Conservation (phyloP, 2,329 filamentous ascomycete species). For the Fusarium sarcochroum region DNA sequence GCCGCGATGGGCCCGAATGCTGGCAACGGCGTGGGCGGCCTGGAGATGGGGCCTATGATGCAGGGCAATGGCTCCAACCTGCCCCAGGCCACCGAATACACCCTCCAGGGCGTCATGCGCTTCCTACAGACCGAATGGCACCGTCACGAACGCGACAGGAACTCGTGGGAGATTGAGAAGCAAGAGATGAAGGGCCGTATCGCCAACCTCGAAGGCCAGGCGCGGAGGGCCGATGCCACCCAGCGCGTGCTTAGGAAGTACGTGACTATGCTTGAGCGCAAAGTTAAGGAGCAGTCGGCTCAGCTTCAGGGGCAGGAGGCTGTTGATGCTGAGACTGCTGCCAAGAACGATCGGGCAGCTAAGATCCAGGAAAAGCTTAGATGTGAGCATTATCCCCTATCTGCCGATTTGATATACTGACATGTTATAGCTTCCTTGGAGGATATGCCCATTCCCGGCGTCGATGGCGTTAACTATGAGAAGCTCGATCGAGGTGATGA, state of each 20-base stretch:
- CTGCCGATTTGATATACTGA: constrained; percentile 25
- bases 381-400: constrained; percentile 57
- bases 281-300: constrained; percentile 84
- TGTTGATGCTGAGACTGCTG: constrained; percentile 58
- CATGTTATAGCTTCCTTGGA: constrained; percentile 58
- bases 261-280: constrained; percentile 88
- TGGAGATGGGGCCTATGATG: constrained; percentile 62
- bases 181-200: constrained; percentile 99
- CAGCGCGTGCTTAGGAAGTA: constrained; percentile 93
- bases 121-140: constrained; percentile 99
- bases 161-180: constrained; percentile 98
- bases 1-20: constrained; percentile 60
- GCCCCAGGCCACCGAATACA: constrained; percentile 73
- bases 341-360: constrained; percentile 66
- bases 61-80: constrained; percentile 63
- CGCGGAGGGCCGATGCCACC: constrained; percentile 86
- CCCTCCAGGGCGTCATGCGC: constrained; percentile 89
- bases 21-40: constrained; percentile 62
- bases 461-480: constrained; percentile 63
- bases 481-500: constrained; percentile 60
- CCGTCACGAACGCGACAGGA: constrained; percentile 95
- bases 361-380: constrained; percentile 70
- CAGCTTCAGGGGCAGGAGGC: constrained; percentile 69
- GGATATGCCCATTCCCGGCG: constrained; percentile 59
- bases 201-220: constrained; percentile 91